Conservation (phyloP, 495 filamentous ascomycete genomes). For the Xylaria bambusicola region DNA sequence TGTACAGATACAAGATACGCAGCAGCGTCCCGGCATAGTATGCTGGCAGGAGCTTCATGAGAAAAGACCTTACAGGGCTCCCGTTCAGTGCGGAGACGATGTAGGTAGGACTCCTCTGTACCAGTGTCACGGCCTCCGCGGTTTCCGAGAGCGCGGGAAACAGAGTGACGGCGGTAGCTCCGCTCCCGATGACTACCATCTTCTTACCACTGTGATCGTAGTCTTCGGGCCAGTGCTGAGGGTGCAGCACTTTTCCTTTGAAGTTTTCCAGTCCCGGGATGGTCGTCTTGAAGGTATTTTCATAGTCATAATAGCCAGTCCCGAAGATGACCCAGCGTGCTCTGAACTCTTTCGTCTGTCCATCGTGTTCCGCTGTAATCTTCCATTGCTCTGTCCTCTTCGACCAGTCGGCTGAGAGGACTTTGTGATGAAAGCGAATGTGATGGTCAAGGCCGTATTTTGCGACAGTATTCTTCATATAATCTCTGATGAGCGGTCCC, state of each 20-base stretch:
- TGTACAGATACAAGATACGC: slow-evolving; percentile 17
- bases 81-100: slow-evolving; percentile 51
- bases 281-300: slow-evolving; percentile 51
- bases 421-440: slow-evolving; percentile 61
- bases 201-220: slow-evolving; percentile 53
- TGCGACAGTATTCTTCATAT: slow-evolving; percentile 60
- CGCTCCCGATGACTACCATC: slow-evolving; percentile 58
- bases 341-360: slow-evolving; percentile 42
- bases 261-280: slow-evolving; percentile 65
- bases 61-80: slow-evolving; percentile 45
- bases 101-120: slow-evolving; percentile 61
- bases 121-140: slow-evolving; percentile 55
- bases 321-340: slow-evolving; percentile 62
- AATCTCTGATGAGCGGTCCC: slow-evolving; percentile 59
- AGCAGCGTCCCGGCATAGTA: slow-evolving; percentile 23
- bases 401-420: slow-evolving; percentile 62
- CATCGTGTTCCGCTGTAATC: slow-evolving; percentile 53
- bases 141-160: slow-evolving; percentile 52
- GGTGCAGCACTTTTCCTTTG: slow-evolving; percentile 57
- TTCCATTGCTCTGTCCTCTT: slow-evolving; percentile 61
- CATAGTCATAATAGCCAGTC: slow-evolving; percentile 72
- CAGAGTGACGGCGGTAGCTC: slow-evolving; percentile 60
- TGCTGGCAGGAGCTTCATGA: slow-evolving; percentile 41
- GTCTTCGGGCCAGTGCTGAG: slow-evolving; percentile 63
- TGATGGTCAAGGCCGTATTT: slow-evolving; percentile 63